These are phyloP conservation scores for Sporobolomyces pararoseus DNA, from an alignment of 768 basidiomycete genomes.

Conservation along the genomic window DNA sequence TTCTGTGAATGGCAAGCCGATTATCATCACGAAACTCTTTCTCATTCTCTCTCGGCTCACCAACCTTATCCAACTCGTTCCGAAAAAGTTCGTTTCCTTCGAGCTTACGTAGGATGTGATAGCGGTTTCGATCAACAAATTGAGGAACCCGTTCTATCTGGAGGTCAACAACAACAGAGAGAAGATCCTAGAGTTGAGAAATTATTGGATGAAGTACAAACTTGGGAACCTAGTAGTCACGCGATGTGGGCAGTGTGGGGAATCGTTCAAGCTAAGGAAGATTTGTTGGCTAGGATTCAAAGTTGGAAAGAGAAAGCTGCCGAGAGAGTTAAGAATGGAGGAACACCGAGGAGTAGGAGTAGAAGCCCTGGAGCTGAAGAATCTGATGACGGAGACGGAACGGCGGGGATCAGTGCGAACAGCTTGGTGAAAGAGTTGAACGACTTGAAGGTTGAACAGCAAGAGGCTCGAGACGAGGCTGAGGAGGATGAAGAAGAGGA, in stretches of 20 bases:
- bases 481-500: constrained; percentile 54
- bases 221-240: constrained; percentile 87
- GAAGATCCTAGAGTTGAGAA: constrained; percentile 53
- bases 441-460: constrained; percentile 18
- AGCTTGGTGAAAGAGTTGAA: constrained; percentile 22
- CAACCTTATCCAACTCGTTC: constrained; percentile 66
- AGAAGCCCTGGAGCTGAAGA: no score
- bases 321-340: not conserved
- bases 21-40: constrained; percentile 61
- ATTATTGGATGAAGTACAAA: constrained; percentile 71
- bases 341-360: not conserved
- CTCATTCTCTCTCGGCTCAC: constrained; percentile 51
- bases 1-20: constrained; percentile 89
- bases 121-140: constrained; percentile 40
- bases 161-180: no score
- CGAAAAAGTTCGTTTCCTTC: constrained; percentile 78
- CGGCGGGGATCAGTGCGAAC: constrained; percentile 4
- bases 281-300: constrained; percentile 55
- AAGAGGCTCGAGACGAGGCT: constrained; percentile 47
- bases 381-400: not conserved
- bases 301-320: constrained; percentile 39
- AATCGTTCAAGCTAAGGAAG: constrained; percentile 79
- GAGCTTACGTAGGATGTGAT: constrained; percentile 65
- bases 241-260: constrained; percentile 95
- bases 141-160: not conserved